Evolutionary conservation across 2,329 filamentous ascomycete species (phyloP).

Genomic region (Laburnicola sp.): DNA sequence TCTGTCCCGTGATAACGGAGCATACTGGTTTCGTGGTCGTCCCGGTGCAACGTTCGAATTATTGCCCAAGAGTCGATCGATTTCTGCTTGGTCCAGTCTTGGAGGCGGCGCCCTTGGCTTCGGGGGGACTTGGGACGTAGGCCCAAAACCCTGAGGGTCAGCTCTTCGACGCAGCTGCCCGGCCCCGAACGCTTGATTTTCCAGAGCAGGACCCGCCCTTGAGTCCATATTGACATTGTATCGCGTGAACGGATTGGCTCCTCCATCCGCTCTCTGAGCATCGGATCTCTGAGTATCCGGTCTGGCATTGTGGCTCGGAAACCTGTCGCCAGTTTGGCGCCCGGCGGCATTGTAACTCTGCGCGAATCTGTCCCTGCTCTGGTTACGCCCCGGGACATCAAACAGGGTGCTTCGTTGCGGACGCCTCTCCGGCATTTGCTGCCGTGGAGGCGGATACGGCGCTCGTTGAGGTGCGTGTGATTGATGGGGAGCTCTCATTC

Average conservation of each 20-base stretch:
- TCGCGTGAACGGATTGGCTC: conserved; percentile 10
- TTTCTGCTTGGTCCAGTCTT: conserved; percentile 34
- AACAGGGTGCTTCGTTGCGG: conserved; percentile 19
- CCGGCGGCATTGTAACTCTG: not conserved
- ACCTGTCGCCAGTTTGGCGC: too few species aligned
- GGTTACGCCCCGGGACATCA: conserved; percentile 22
- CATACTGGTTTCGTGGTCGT: conserved; percentile 19
- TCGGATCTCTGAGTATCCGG: not conserved
- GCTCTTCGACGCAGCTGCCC: conserved; percentile 33
- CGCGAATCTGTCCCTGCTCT: conserved; percentile 23
- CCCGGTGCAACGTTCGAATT: conserved; percentile 5
- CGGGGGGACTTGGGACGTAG: conserved; percentile 5
- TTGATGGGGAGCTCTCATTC: conserved; percentile 17
- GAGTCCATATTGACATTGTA: conserved; percentile 40
- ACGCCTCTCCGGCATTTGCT: conserved; percentile 18
- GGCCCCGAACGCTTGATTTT: conserved; percentile 31
- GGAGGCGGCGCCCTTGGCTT: conserved; percentile 15
- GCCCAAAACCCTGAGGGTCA: conserved; percentile 16
- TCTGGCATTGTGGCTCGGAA: conserved; percentile 1
- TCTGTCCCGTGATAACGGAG: conserved; percentile 27
- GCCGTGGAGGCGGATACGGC: conserved; percentile 17
- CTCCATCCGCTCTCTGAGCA: not conserved
- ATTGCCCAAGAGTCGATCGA: conserved; percentile 30
- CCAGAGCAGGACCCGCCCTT: conserved; percentile 23
- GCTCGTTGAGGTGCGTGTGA: conserved; percentile 11